Evolutionary conservation across 1,139 yeast genomes (phyloP).

Genomic region (Suhomyces yuchorum): DNA sequence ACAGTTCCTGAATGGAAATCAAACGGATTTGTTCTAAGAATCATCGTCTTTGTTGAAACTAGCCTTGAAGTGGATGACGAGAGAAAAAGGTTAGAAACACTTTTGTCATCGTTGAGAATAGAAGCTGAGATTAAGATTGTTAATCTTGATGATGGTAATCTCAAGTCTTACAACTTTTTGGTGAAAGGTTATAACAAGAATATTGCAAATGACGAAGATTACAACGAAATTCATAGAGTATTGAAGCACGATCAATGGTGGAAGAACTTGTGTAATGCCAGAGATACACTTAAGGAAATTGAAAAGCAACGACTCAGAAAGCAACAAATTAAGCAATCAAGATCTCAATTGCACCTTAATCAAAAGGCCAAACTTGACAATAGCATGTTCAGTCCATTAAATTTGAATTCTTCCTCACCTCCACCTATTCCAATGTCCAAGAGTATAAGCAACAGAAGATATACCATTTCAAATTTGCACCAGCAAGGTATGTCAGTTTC

Average conservation of each 20-base stretch:
- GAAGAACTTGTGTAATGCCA: constrained; percentile 61
- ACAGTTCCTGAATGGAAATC: constrained; percentile 93
- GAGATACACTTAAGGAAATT: constrained; percentile 46
- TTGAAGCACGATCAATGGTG: constrained; percentile 58
- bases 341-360: constrained; percentile 4
- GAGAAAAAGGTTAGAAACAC: constrained; percentile 53
- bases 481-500: constrained; percentile 71
- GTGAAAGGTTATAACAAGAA: constrained; percentile 60
- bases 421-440: constrained; percentile 14
- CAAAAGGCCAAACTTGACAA: constrained; percentile 11
- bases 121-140: constrained; percentile 75
- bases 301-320: constrained; percentile 27
- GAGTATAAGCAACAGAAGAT: constrained; percentile 37
- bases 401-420: constrained; percentile 20
- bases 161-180: constrained; percentile 71
- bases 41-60: constrained; percentile 86
- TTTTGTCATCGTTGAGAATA: constrained; percentile 77
- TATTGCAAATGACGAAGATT: constrained; percentile 28
- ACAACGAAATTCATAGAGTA: constrained; percentile 34
- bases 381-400: constrained; percentile 28
- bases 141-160: constrained; percentile 62
- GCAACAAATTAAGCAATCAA: constrained; percentile 11
- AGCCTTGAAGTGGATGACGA: constrained; percentile 73
- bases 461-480: constrained; percentile 61
- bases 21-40: constrained; percentile 65